Base-by-base conservation (phyloP, 306 rosid genomes). In the Trifolium dubium region DNA sequence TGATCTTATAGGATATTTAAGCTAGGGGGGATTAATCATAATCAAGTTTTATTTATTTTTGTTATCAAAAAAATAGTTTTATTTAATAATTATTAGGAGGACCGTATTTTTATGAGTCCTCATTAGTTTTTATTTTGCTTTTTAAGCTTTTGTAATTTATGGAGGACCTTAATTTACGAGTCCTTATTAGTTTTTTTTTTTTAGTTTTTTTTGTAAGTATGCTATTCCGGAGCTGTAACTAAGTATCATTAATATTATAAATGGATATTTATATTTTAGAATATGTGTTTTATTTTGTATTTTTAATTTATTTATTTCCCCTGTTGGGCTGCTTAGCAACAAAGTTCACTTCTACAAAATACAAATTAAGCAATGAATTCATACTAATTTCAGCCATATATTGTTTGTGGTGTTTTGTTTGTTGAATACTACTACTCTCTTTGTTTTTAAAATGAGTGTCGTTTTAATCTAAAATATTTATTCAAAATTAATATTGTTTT, bases 111-210 rank as follows among this genome's bases (percentile, higher is more conserved):
- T 51, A 8, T 11, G 29, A 51, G 59, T 17, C 59, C 59, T 51
- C 8, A 2, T 17, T 51, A n/a, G 29, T 68, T 51, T 39, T 51
- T 5, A 1, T 1, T 8, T 55, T 47, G 1, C 1, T 40, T 54
- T 61, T 34, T 56, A 2, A 13, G 6, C 3, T 54, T 54, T 54
- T 54, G 6, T 17, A 7, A 53, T 19, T 44, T 54, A 23, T 8
- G 61, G 51, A 75, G 74, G 86, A 83, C 81, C 44, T 5, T 64
- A 5, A 32, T 79, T 74, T 64, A 66, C 3, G 46, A 44, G 83
- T 75, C 78, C 72, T 4, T 37, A 29, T 23, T 54, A 19, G 60
- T 68, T 53, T 39, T 12, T 3, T 2, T 3, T 9, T 66, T 47
- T 0, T n/a, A n/a, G n/a, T 2, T 30, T 55, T 44, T 44, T 46